Evolutionary conservation across 1,284 basidiomycete species (phyloP).

Genomic region (Porodaedalea pini): DNA sequence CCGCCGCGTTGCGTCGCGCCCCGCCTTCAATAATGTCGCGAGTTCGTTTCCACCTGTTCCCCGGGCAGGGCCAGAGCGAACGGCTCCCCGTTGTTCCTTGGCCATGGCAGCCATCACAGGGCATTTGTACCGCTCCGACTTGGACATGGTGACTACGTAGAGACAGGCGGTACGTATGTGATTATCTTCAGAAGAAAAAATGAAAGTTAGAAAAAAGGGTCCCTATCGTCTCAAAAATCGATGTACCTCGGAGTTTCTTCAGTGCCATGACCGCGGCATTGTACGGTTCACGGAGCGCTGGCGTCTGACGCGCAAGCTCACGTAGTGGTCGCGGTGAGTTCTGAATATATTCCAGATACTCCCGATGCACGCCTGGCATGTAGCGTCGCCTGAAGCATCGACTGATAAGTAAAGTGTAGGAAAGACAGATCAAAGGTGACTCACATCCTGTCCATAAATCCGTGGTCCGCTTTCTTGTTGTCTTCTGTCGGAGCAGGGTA

Average conservation of each 20-base stretch:
- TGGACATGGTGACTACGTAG: slow-evolving; percentile 78
- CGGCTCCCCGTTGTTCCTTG: slow-evolving; percentile 34
- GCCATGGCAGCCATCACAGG: slow-evolving; percentile 55
- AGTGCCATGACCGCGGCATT: slow-evolving; percentile 76
- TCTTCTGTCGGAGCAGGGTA: slow-evolving; percentile 64
- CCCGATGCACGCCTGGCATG: slow-evolving; percentile 76
- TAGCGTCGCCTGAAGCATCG: slow-evolving; percentile 45
- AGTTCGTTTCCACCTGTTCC: slow-evolving; percentile 90
- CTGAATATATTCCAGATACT: slow-evolving; percentile 56
- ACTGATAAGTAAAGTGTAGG: not conserved
- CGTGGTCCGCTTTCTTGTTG: slow-evolving; percentile 59
- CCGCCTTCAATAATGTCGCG: slow-evolving; percentile 78
- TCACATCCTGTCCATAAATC: slow-evolving; percentile 78
- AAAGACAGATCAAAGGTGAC: not conserved
- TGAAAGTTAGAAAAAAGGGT: not conserved
- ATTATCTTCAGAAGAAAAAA: slow-evolving; percentile 36
- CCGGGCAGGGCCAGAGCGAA: slow-evolving; percentile 46
- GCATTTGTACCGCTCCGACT: slow-evolving; percentile 45
- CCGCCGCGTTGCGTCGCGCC: slow-evolving; percentile 81
- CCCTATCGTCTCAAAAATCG: not conserved
- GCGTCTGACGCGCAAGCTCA: slow-evolving; percentile 51
- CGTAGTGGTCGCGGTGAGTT: slow-evolving; percentile 51
- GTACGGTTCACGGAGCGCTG: slow-evolving; percentile 67
- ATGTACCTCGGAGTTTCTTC: slow-evolving; percentile 64
- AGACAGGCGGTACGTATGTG: slow-evolving; percentile 88